phyloP scores from a whole-genome alignment of 1,139 yeast species.

The Diutina ranongensis region DNA sequence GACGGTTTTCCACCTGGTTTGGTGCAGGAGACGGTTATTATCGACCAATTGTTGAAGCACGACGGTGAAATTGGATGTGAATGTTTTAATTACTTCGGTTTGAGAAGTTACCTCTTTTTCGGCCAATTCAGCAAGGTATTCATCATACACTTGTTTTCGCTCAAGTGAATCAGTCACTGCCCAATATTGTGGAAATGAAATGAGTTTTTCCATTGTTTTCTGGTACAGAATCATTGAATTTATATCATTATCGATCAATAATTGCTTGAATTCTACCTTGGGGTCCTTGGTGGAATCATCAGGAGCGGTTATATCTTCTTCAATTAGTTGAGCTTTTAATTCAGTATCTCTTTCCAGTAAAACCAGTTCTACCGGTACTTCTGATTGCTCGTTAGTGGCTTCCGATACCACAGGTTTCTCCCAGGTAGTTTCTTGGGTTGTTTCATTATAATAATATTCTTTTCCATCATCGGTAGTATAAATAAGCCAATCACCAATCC shows the following conservation, averaged over 20 bases:
- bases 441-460: conserved; percentile 59
- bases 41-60: conserved; percentile 29
- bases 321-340: background rate
- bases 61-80: conserved; percentile 40
- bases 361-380: background rate
- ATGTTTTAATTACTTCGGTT: conserved; percentile 40
- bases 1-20: conserved; percentile 58
- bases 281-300: conserved; percentile 11
- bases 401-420: conserved; percentile 45
- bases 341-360: background rate
- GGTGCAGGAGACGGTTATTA: conserved; percentile 33
- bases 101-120: conserved; percentile 45
- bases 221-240: conserved; percentile 73
- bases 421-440: conserved; percentile 70
- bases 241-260: conserved; percentile 44
- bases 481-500: conserved; percentile 39
- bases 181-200: conserved; percentile 63
- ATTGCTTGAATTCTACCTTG: conserved; percentile 28
- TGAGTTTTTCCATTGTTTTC: conserved; percentile 47
- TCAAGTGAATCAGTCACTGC: conserved; percentile 45
- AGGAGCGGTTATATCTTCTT: background rate
- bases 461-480: conserved; percentile 59
- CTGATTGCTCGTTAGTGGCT: too few species aligned
- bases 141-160: conserved; percentile 56
- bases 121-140: conserved; percentile 42